Conservation (phyloP, 2,329 filamentous ascomycete species). For the Paecilomyces variotii region DNA sequence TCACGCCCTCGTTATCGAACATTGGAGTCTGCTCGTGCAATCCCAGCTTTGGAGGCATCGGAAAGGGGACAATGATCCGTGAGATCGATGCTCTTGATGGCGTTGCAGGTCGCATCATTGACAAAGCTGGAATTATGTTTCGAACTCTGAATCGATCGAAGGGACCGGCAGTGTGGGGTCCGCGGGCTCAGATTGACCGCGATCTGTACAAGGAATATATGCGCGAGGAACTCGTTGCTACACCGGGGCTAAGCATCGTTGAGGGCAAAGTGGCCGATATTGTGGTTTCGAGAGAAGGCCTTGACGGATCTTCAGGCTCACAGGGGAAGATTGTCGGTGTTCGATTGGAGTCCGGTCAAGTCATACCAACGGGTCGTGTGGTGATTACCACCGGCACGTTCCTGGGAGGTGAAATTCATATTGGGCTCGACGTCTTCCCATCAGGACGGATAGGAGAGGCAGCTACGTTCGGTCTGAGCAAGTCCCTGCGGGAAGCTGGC, state of each 20-base stretch:
- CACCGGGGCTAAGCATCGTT: constrained; percentile 71
- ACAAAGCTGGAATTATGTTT: constrained; percentile 94
- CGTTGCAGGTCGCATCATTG: constrained; percentile 76
- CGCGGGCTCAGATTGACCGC: constrained; percentile 90
- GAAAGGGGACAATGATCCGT: constrained; percentile 90
- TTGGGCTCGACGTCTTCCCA: constrained; percentile 75
- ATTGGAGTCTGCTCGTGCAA: constrained; percentile 95
- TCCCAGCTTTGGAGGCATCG: constrained; percentile 95
- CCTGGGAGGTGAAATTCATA: constrained; percentile 90
- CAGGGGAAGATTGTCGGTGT: constrained; percentile 76
- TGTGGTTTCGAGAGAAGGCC: constrained; percentile 54
- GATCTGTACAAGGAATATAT: constrained; percentile 83
- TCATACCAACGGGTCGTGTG: constrained; percentile 71
- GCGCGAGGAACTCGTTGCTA: constrained; percentile 72
- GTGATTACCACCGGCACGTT: constrained; percentile 97
- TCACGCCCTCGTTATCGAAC: constrained; percentile 82
- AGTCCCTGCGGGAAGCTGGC: constrained; percentile 78
- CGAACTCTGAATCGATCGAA: constrained; percentile 80
- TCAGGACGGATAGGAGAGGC: constrained; percentile 90
- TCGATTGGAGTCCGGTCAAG: constrained; percentile 74
- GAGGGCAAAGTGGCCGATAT: constrained; percentile 90
- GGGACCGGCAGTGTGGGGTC: constrained; percentile 94
- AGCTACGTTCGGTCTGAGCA: constrained; percentile 85
- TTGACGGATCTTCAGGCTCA: constrained; percentile 40
- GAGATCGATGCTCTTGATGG: constrained; percentile 95